Evolutionary conservation across 306 rosid genomes (phyloP).

Genomic region (Cucumis melo): DNA sequence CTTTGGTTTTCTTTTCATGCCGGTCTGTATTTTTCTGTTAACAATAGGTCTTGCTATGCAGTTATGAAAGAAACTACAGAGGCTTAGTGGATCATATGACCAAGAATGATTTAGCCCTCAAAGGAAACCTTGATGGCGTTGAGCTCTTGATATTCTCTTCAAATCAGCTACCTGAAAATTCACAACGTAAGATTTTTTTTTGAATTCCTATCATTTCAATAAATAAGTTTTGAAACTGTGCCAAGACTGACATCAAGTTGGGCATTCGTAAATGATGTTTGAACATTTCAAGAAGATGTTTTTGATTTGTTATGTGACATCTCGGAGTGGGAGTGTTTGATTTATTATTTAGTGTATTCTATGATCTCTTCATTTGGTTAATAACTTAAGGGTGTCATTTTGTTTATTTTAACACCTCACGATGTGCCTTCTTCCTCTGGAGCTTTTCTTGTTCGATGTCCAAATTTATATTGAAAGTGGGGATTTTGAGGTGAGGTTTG

Average conservation of each 20-base stretch:
- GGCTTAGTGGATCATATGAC: slow-evolving; percentile 63
- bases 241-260: background rate
- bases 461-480: background rate
- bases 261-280: background rate
- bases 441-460: background rate
- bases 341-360: background rate
- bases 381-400: background rate
- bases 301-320: background rate
- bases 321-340: background rate
- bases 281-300: background rate
- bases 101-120: slow-evolving; percentile 73
- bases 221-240: slow-evolving; percentile 11
- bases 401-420: background rate
- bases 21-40: background rate
- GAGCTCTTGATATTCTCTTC: slow-evolving; percentile 85
- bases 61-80: slow-evolving; percentile 66
- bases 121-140: slow-evolving; percentile 52
- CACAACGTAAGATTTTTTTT: slow-evolving; percentile 59
- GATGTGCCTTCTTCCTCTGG: background rate
- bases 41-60: slow-evolving; percentile 20
- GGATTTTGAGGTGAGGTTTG: background rate
- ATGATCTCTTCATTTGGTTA: background rate
- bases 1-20: background rate
- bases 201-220: slow-evolving; percentile 1
- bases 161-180: slow-evolving; percentile 73